Evolutionary conservation across 495 filamentous ascomycete species (phyloP).

Genomic region (Aspergillus campestris): DNA sequence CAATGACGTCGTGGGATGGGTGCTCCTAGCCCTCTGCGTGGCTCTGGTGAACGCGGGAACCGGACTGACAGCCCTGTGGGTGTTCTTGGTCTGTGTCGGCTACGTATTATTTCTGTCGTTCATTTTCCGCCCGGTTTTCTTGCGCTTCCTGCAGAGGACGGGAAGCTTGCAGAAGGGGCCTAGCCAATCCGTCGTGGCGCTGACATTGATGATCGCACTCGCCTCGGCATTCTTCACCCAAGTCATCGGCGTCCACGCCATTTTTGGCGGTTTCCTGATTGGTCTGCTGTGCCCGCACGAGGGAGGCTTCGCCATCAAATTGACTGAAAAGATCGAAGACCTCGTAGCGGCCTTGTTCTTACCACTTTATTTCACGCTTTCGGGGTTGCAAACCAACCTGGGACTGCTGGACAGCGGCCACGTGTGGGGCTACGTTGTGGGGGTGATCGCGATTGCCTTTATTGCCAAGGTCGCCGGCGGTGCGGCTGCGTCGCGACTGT

Average conservation of each 20-base stretch:
- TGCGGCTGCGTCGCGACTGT: constrained; percentile 65
- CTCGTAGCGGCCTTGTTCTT: constrained; percentile 81
- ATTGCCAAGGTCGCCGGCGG: constrained; percentile 80
- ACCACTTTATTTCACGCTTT: constrained; percentile 91
- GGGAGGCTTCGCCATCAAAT: constrained; percentile 85
- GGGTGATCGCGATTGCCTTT: constrained; percentile 76
- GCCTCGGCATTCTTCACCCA: constrained; percentile 91
- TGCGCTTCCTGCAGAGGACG: constrained; percentile 62
- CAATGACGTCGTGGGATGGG: constrained; percentile 93
- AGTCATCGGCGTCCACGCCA: constrained; percentile 84
- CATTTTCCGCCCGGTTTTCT: constrained; percentile 66
- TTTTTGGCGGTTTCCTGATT: constrained; percentile 83
- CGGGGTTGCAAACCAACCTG: constrained; percentile 82
- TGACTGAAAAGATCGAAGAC: constrained; percentile 96
- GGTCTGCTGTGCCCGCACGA: constrained; percentile 92
- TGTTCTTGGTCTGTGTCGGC: constrained; percentile 66
- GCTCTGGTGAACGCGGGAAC: constrained; percentile 83
- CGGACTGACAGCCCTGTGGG: constrained; percentile 80
- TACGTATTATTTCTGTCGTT: constrained; percentile 74
- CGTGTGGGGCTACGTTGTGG: constrained; percentile 90
- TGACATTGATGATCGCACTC: constrained; percentile 74
- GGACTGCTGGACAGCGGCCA: constrained; percentile 75
- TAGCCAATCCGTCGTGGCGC: constrained; percentile 72
- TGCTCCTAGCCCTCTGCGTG: constrained; percentile 88
- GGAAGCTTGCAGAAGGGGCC: constrained; percentile 86